Conservation (phyloP, 2,329 filamentous ascomycete genomes). For the Paramyrothecium sp. region DNA sequence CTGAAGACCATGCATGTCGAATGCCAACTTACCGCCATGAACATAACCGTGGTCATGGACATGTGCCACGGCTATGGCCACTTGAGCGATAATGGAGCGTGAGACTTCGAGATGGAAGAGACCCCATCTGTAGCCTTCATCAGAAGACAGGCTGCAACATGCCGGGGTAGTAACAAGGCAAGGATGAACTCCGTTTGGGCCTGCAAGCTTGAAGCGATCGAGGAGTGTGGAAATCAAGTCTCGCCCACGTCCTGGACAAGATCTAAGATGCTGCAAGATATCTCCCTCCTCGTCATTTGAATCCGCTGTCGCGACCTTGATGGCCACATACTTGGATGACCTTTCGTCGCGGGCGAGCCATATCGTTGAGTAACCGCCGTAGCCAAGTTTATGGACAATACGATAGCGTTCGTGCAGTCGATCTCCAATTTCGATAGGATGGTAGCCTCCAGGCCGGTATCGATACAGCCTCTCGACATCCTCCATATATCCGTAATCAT, state of each 20-base stretch:
- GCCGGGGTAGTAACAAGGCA: constrained; percentile 17
- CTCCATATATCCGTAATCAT: constrained; percentile 1
- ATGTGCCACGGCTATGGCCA: constrained; percentile 21
- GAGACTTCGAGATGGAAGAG: constrained; percentile 16
- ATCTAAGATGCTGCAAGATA: neutral
- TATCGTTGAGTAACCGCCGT: constrained; percentile 2
- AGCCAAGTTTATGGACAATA: constrained; percentile 4
- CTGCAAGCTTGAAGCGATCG: constrained; percentile 13
- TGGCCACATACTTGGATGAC: neutral
- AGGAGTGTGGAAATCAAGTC: constrained; percentile 8
- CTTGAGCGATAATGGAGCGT: constrained; percentile 14
- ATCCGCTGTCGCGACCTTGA: constrained; percentile 1
- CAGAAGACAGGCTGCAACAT: constrained; percentile 11
- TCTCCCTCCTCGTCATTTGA: neutral
- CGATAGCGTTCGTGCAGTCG: neutral
- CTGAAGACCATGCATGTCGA: neutral
- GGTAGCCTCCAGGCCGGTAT: constrained; percentile 2
- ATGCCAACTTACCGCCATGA: constrained; percentile 19
- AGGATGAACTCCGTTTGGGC: constrained; percentile 16
- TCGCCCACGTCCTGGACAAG: neutral
- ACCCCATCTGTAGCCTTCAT: constrained; percentile 6
- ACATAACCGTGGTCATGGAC: constrained; percentile 21
- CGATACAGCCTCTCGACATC: constrained; percentile 2
- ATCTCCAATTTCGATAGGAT: constrained; percentile 1
- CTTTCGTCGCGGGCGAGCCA: constrained; percentile 5